Conservation (phyloP, 805 yeast species). For the Candida easanensis region DNA sequence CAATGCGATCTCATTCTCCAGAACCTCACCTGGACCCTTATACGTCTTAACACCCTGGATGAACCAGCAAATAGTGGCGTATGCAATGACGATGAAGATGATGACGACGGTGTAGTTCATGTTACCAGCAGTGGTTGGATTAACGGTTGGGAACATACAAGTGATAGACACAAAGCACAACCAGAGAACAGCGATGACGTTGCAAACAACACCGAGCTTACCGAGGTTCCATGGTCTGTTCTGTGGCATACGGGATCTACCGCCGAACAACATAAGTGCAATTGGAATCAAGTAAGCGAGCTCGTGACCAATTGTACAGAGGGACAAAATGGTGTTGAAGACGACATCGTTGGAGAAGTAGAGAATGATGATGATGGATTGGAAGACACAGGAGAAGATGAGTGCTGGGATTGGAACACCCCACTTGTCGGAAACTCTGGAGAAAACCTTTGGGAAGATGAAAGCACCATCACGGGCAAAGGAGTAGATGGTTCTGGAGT, state of each 20-base stretch:
- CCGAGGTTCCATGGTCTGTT: constrained; percentile 29
- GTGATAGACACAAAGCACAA: constrained; percentile 24
- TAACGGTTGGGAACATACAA: constrained; percentile 25
- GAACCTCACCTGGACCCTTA: constrained; percentile 26
- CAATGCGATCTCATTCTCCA: constrained; percentile 4
- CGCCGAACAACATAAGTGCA: constrained; percentile 25
- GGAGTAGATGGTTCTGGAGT: constrained; percentile 33
- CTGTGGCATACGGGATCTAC: constrained; percentile 21
- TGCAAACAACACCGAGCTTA: constrained; percentile 19
- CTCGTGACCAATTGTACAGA: constrained; percentile 32
- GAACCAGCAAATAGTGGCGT: constrained; percentile 25
- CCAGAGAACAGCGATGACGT: constrained; percentile 23
- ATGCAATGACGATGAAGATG: constrained; percentile 23
- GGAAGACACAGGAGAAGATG: constrained; percentile 26
- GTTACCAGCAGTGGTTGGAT: constrained; percentile 25
- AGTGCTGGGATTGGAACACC: constrained; percentile 31
- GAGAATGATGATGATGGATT: constrained; percentile 28
- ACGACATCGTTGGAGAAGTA: constrained; percentile 32
- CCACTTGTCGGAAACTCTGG: constrained; percentile 24
- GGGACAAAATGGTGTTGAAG: constrained; percentile 33
- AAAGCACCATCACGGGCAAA: constrained; percentile 36
- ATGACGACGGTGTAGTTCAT: constrained; percentile 31
- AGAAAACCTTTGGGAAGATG: constrained; percentile 31
- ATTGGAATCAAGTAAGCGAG: constrained; percentile 33
- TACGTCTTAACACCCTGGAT: constrained; percentile 28